Percentiles rank a stretch among this genome's conserved stretches.
These are phyloP conservation scores for Pythium chondricola DNA, from an alignment of 352 stramenopile genomes.

Conservation along the genomic window DNA sequence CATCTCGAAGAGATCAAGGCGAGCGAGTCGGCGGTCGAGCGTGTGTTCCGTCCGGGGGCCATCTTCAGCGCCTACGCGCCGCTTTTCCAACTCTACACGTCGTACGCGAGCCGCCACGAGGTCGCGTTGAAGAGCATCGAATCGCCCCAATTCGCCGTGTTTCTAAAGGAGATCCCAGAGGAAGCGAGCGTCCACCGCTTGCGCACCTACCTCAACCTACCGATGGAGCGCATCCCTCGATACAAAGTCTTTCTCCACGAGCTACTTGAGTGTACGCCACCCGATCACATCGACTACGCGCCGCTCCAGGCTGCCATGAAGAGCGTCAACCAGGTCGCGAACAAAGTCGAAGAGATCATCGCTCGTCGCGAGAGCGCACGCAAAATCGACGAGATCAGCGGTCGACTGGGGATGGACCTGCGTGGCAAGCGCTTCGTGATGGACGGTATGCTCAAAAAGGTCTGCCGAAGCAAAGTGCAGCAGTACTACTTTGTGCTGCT, in stretches of 20 bases:
- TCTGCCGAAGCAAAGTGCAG: conserved; percentile 79
- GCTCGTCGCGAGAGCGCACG: conserved; percentile 56
- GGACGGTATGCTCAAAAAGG: conserved; percentile 79
- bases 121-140: conserved; percentile 60
- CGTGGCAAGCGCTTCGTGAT: conserved; percentile 56
- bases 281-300: conserved; percentile 66
- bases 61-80: conserved; percentile 85
- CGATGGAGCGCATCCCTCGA: conserved; percentile 77
- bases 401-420: conserved; percentile 65
- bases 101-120: conserved; percentile 78
- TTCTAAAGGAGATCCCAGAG: conserved; percentile 63
- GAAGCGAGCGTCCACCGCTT: conserved; percentile 58
- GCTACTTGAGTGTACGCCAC: conserved; percentile 55
- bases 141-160: conserved; percentile 63
- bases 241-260: conserved; percentile 83
- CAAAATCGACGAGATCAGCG: conserved; percentile 53
- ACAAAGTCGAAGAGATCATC: conserved; percentile 80
- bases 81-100: conserved; percentile 81
- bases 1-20: conserved; percentile 63
- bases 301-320: conserved; percentile 67
- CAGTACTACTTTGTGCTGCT: conserved; percentile 82
- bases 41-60: conserved; percentile 36
- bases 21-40: conserved; percentile 21
- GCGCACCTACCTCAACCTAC: conserved; percentile 80
- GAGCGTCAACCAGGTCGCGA: conserved; percentile 67